These are phyloP conservation scores for Aspergillus novoparasiticus DNA, from an alignment of 2,329 filamentous ascomycete species.

Conservation along the genomic window DNA sequence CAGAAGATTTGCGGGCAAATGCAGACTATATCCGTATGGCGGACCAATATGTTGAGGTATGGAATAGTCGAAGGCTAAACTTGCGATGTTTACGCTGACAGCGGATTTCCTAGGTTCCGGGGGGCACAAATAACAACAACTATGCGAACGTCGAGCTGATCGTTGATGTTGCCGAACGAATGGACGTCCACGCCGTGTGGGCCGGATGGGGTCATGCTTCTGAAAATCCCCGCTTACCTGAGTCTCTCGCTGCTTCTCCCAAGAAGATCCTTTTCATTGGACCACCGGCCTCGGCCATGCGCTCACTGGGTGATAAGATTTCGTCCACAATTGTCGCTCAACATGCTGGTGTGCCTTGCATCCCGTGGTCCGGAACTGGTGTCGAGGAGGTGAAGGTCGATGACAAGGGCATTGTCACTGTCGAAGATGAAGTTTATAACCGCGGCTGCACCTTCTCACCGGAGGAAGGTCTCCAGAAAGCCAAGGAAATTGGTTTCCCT, in stretches of 20 bases:
- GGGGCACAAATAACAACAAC: constrained; percentile 99
- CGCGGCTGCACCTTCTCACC: constrained; percentile 89
- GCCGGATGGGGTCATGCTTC: constrained; percentile 99
- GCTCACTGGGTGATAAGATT: constrained; percentile 98
- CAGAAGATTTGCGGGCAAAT: constrained; percentile 95
- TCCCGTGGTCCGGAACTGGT: constrained; percentile 98
- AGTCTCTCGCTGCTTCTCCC: constrained; percentile 90
- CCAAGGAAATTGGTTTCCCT: constrained; percentile 91
- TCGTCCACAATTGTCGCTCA: constrained; percentile 99
- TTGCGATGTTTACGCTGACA: background rate
- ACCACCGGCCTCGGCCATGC: constrained; percentile 96
- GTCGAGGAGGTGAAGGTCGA: constrained; percentile 81
- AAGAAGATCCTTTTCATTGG: constrained; percentile 99
- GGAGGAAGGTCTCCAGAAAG: constrained; percentile 84
- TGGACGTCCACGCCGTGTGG: constrained; percentile 98
- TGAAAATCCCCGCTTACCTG: constrained; percentile 96
- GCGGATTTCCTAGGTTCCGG: constrained; percentile 67
- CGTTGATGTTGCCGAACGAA: constrained; percentile 96
- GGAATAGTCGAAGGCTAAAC: constrained; percentile 20
- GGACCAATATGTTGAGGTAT: constrained; percentile 92
- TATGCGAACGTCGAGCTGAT: constrained; percentile 99
- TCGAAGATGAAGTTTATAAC: constrained; percentile 79
- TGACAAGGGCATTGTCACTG: constrained; percentile 84
- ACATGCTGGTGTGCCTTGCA: constrained; percentile 93
- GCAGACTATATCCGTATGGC: constrained; percentile 99